These are phyloP conservation scores for Apiotrichum domesticum DNA, from an alignment of 1,284 basidiomycete genomes.

Conservation along the genomic window DNA sequence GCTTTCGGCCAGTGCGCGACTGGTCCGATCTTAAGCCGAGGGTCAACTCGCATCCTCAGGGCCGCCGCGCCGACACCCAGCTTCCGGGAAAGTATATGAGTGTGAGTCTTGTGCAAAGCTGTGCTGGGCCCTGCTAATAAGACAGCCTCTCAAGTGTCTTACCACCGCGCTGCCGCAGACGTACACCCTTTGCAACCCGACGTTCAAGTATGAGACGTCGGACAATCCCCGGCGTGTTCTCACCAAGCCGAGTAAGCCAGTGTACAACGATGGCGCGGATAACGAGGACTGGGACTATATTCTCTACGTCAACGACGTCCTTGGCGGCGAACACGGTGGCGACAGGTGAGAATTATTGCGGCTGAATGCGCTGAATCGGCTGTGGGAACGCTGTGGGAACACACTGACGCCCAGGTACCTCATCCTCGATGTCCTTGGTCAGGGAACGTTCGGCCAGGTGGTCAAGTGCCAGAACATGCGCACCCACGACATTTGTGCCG, in stretches of 20 bases:
- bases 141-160: constrained; percentile 75
- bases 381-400: neutral
- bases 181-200: constrained; percentile 84
- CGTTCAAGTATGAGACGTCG: constrained; percentile 84
- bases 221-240: constrained; percentile 89
- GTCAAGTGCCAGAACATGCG: constrained; percentile 99
- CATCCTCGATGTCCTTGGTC: constrained; percentile 94
- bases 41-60: constrained; percentile 29
- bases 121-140: neutral
- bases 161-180: constrained; percentile 81
- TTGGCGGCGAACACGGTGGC: constrained; percentile 75
- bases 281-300: constrained; percentile 98
- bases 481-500: constrained; percentile 95
- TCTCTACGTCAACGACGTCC: constrained; percentile 91
- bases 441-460: constrained; percentile 98
- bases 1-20: constrained; percentile 37
- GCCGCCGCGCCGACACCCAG: constrained; percentile 42
- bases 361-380: too few relatives aligned
- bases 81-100: constrained; percentile 40
- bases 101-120: constrained; percentile 25
- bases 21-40: constrained; percentile 35
- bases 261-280: constrained; percentile 89
- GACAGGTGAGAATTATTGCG: constrained; percentile 63
- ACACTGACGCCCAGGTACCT: constrained; percentile 62
- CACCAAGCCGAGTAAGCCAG: constrained; percentile 90